A percentile compares a stretch with the other conserved stretches of the same genome.
These are phyloP conservation scores for Gliomastix tumulicola DNA, from an alignment of 2,329 filamentous ascomycete genomes.

Conservation along the genomic window DNA sequence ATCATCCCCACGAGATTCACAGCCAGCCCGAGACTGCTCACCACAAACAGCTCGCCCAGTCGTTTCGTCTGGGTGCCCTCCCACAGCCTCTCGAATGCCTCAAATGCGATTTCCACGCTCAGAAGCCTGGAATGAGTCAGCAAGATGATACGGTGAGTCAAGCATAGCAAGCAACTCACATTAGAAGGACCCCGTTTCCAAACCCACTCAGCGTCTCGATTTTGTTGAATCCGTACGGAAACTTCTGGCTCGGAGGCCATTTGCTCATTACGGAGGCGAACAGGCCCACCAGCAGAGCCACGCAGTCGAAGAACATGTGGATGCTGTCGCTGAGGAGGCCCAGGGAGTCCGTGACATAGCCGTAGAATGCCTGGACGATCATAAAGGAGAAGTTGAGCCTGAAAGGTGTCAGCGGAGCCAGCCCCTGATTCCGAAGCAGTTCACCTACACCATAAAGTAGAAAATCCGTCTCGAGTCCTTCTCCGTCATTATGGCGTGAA, in stretches of 20 bases:
- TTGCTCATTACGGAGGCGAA: constrained; percentile 93
- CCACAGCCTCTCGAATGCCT: constrained; percentile 81
- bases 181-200: constrained; percentile 89
- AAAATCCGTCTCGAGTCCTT: constrained; percentile 93
- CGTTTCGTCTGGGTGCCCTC: constrained; percentile 80
- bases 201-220: constrained; percentile 95
- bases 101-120: constrained; percentile 91
- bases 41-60: constrained; percentile 78
- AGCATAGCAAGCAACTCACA: constrained; percentile 45
- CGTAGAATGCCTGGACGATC: constrained; percentile 89
- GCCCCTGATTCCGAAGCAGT: constrained; percentile 3
- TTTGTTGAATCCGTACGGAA: constrained; percentile 94
- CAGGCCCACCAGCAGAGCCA: constrained; percentile 83
- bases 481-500: constrained; percentile 81
- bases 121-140: constrained; percentile 55
- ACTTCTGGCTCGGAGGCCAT: constrained; percentile 83
- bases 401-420: constrained; percentile 7
- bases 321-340: constrained; percentile 96
- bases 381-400: constrained; percentile 94
- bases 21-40: constrained; percentile 77
- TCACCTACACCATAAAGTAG: constrained; percentile 82
- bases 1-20: constrained; percentile 92
- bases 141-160: not conserved
- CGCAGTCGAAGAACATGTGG: constrained; percentile 98
- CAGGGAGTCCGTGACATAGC: constrained; percentile 85